Base-by-base conservation (phyloP, 177 flowering plant genomes). In the Telopea speciosissima region DNA sequence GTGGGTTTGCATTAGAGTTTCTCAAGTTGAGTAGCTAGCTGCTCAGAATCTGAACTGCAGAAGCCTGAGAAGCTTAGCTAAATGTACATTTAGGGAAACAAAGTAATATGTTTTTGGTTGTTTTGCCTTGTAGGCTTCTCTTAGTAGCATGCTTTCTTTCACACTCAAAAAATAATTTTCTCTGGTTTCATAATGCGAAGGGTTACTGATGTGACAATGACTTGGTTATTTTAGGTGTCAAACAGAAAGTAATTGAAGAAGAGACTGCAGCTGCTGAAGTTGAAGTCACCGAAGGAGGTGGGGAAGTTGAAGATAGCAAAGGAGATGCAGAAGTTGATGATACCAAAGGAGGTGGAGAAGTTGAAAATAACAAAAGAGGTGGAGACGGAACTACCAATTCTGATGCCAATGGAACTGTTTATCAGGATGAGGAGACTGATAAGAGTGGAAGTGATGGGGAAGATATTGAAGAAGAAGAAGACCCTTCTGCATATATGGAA, bases 401-500 rank as follows among this genome's bases (percentile, higher is more conserved):
- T 67, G 77, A 62, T 65, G 28, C 16, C 22, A 70, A 31, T 61
- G 73, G 33, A 36, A 62, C 59, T 64, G 73, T 70, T 68, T 74
- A 28, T n/a, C 67, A 54, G 54, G 74, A 73, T 64, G 76, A 63
- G 28, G 82, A 77, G 58, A 71, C 71, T 16, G 65, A 72, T 16
- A 13, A 49, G 54, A 49, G 54, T 49, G 54, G 54, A 49, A 49
- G 17, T 49, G 54, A 49, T 49, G 19, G 19, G 54, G 54, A 49
- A 12, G 54, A 49, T 16, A 13, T 10, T 24, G 73, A 72, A 14
- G 72, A 70, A 42, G 71, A 74, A 14, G 78, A 67, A 52, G 81
- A 81, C 31, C 71, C 73, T 68, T 76, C 75, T 70, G 42, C 33
- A 22, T 73, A 56, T 73, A 68, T 71, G 73, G 75, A 77, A 7